Evolutionary conservation across 1,139 yeast species (phyloP), one percentile per base, ranked within the genome.

Genomic region (Yamadazyma diospyri): DNA sequence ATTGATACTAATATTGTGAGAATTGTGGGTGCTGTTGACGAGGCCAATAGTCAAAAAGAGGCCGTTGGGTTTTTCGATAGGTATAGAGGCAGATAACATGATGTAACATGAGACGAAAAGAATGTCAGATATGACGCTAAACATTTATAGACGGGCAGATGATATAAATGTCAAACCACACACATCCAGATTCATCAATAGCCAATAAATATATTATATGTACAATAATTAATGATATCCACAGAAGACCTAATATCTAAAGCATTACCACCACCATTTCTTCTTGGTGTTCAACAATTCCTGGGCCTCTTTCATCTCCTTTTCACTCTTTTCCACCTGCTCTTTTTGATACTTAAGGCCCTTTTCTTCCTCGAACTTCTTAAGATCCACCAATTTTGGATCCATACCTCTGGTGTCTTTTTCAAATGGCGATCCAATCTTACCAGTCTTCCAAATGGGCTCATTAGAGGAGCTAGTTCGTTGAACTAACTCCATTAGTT

Each of bases 1-100:
- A 86, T 94, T 24, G 98, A 92, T 55, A 89, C 98, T 1, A 87
- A 82, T 48, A 86, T 88, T 17, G 57, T 65, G 25, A 76, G 85
- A 42, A 88, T 92, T 24, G 96, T 89, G n/a, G 69, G 69, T n/a
- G 88, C 94, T 0, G 82, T 81, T 8, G 81, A 76, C 50, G 77
- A 70, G 25, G 79, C 80, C 27, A 76, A 75, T 48, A 62, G 71
- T 34, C 78, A 73, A 44, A 70, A 69, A 40, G 47, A 41, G 30
- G 22, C 29, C 34, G 37, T 30, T 32, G 35, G 33, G 34, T 30
- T 43, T 33, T 41, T 37, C 29, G 36, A 36, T 23, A 19, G 23
- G 20, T 34, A 18, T 9, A 18, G 20, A 18, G 8, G 20, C 9
- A 7, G 20, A 18, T 7, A 18, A 6, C 9, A n/a, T n/a, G n/a